Conservation (phyloP, 2,329 filamentous ascomycete species). For the Oidium heveae region DNA sequence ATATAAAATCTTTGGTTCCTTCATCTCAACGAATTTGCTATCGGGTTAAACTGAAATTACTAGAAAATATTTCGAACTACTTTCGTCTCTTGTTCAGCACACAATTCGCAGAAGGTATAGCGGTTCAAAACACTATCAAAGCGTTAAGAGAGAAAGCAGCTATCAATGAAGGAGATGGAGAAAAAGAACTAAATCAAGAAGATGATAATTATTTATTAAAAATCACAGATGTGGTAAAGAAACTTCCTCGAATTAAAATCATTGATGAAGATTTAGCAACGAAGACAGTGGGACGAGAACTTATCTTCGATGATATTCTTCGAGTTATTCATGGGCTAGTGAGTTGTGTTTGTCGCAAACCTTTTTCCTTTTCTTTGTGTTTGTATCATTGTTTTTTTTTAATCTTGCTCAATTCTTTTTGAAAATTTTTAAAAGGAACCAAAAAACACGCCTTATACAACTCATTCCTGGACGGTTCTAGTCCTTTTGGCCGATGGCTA, state of each 20-base stretch:
- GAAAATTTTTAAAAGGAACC: slow-evolving; percentile 4
- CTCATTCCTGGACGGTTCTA: slow-evolving; percentile 35
- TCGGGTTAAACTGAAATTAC: slow-evolving; percentile 28
- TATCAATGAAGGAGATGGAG: background rate
- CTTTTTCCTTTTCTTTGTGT: background rate
- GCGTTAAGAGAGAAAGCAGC: background rate
- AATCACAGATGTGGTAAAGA: slow-evolving; percentile 20
- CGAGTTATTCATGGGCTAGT: slow-evolving; percentile 35
- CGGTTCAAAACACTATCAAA: slow-evolving; percentile 24
- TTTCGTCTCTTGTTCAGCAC: slow-evolving; percentile 42
- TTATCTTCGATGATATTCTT: slow-evolving; percentile 40
- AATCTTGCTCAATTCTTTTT: no score
- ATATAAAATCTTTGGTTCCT: slow-evolving; percentile 6
- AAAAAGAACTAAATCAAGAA: slow-evolving; percentile 15
- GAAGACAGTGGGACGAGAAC: slow-evolving; percentile 29
- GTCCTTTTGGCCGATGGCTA: slow-evolving; percentile 51
- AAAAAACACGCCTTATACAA: slow-evolving; percentile 21
- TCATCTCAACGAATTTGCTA: slow-evolving; percentile 18
- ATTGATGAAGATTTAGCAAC: slow-evolving; percentile 45
- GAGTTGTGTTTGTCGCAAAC: slow-evolving; percentile 4
- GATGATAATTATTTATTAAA: slow-evolving; percentile 20
- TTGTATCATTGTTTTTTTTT: no score
- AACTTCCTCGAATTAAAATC: slow-evolving; percentile 39
- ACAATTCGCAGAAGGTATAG: slow-evolving; percentile 36
- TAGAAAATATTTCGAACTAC: slow-evolving; percentile 40